These are phyloP conservation scores for Ogataea nonfermentans DNA, from an alignment of 805 yeast species.

Conservation along the genomic window DNA sequence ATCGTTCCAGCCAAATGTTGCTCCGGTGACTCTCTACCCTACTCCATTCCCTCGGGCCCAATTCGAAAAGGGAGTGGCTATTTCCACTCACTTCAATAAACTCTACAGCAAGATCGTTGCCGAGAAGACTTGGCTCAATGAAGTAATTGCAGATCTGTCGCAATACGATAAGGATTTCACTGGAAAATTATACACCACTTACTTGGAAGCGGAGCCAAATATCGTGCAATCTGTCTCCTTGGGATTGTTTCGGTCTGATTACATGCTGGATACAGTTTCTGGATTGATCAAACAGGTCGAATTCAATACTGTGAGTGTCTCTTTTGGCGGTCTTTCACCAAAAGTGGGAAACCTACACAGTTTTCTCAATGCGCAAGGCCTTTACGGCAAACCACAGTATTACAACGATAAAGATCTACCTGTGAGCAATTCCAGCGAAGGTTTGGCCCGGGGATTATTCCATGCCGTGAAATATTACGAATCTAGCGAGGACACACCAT, in stretches of 20 bases:
- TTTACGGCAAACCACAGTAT: constrained; percentile 49
- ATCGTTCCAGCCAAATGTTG: constrained; percentile 48
- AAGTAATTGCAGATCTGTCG: constrained; percentile 53
- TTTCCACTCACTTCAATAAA: constrained; percentile 69
- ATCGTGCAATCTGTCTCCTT: constrained; percentile 65
- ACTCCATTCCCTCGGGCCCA: constrained; percentile 76
- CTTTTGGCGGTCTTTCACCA: constrained; percentile 87
- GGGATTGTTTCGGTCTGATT: constrained; percentile 89
- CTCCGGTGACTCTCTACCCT: constrained; percentile 90
- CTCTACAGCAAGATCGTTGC: constrained; percentile 68
- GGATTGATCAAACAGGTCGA: constrained; percentile 85
- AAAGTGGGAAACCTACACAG: constrained; percentile 76
- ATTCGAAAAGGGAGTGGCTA: constrained; percentile 62
- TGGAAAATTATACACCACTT: constrained; percentile 66
- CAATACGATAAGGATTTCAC: constrained; percentile 74
- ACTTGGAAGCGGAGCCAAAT: constrained; percentile 48
- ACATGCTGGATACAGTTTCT: constrained; percentile 59
- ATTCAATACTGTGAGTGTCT: constrained; percentile 92
- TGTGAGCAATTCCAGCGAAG: constrained; percentile 58
- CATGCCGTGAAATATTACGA: constrained; percentile 62
- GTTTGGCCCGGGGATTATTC: constrained; percentile 68
- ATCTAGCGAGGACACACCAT: constrained; percentile 23
- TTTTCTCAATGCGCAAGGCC: constrained; percentile 58
- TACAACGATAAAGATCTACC: constrained; percentile 51
- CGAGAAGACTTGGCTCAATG: constrained; percentile 59